Conservation (phyloP, 805 yeast species). For the Diddensiella santjacobensis region DNA sequence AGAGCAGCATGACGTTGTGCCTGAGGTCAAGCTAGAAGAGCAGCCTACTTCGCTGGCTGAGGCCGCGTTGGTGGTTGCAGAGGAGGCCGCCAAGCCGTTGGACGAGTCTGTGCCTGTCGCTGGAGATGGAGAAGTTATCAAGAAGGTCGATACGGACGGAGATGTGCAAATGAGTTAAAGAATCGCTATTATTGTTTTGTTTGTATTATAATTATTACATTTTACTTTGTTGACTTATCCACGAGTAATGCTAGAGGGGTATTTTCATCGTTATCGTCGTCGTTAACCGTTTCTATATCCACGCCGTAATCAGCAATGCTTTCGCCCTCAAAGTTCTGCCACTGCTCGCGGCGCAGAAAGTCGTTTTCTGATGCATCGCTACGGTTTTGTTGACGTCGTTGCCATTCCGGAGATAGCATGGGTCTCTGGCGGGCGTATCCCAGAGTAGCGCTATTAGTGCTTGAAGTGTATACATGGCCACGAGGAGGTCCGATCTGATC, state of each 20-base stretch:
- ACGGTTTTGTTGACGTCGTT: not conserved
- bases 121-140: not conserved
- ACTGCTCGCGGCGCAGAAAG: constrained; percentile 42
- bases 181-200: constrained; percentile 4
- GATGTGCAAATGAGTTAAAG: constrained; percentile 30
- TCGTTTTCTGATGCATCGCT: constrained; percentile 25
- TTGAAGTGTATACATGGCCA: constrained; percentile 6
- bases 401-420: constrained; percentile 9
- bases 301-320: constrained; percentile 82
- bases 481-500: constrained; percentile 34
- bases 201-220: not conserved
- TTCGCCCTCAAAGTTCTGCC: constrained; percentile 85
- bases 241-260: constrained; percentile 12
- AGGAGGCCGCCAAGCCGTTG: not conserved
- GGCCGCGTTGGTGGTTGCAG: not conserved
- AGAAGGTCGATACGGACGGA: constrained; percentile 30
- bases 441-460: constrained; percentile 11
- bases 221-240: not conserved
- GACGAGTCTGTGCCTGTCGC: too few relatives aligned
- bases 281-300: constrained; percentile 40
- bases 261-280: not conserved
- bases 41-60: not conserved
- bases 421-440: constrained; percentile 13
- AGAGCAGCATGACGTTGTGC: constrained; percentile 15
- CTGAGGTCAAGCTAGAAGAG: constrained; percentile 19